Base-by-base conservation (phyloP, 345 rosid genomes). In the Salix caprea region DNA sequence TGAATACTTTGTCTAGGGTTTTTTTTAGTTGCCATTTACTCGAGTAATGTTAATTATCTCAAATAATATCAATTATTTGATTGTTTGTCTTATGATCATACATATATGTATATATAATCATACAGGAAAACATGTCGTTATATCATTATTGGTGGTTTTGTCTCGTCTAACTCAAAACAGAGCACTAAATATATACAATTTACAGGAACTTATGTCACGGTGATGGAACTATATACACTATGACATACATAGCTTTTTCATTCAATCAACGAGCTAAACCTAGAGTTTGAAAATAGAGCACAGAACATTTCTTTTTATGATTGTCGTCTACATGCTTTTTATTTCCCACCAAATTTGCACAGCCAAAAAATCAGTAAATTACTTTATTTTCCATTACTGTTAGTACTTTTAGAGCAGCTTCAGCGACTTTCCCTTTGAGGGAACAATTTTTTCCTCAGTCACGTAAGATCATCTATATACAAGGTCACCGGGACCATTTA, bases 401-500 rank as follows among this genome's bases (percentile, higher is more conserved):
- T 44, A 44, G 44, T 40, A 2, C 44, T 40, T 23, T 60, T 16
- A 40, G 10, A 19, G 12, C 68, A 72, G 14, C 67, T 10, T 65
- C 36, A 18, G 23, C 37, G 61, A 21, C 60, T 15, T 44, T 61
- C 6, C 40, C 60, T 64, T 34, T 1, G 0, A 16, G 6, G 6
- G 28, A 0, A 26, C 24, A 50, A 2, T 18, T n/a, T 28, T 66
- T 34, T 37, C 16, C 23, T 60, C 76, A 62, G 62, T 69, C 70
- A 46, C 24, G 44, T 0, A 19, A 9, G 75, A 58, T 64, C 36
- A 69, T 28, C 58, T 65, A 15, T 42, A 30, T 61, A 16, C 13
- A 60, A 73, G 32, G 67, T 70, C 34, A 7, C 54, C 30, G 39
- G 66, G 76, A 78, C 70, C 70, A 66, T n/a, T 40, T 10, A 40